Evolutionary conservation across 495 filamentous ascomycete species (phyloP), one percentile per base, ranked within the genome.

Genomic region (Penicillium lagena): DNA sequence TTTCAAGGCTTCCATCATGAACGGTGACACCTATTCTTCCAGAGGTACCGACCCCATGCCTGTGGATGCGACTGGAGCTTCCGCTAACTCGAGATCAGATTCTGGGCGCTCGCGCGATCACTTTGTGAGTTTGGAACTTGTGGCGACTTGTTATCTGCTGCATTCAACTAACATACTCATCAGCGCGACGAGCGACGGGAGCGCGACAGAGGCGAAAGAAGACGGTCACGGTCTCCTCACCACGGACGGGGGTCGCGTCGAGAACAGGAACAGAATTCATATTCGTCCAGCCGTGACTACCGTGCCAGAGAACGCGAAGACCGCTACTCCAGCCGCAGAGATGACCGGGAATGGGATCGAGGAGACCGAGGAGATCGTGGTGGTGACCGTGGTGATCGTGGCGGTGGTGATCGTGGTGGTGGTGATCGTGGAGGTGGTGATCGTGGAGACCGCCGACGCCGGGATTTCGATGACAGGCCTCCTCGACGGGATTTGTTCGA

Each of bases 271-370:
- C 76, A 80, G 60, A 90, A 96, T 59, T 80, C 86, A 9, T 96
- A 96, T 68, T 91, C 89, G 8, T 86, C 86, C 7, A 94, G 88
- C 61, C 82, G 90, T 40, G 89, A 85, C 70, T 91, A 93, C 64
- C 79, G 90, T 63, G 90, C 91, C 57, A 77, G 90, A 55, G 84
- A 87, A 51, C 73, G 85, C 45, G 81, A 82, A 29, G 73, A 84
- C 58, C 75, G 82, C 45, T 82, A 86, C 29, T 79, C 81, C 43
- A 42, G 37, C 34, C 54, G 54, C 10, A 37, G 51, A 27, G 79
- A 78, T 37, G 80, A 80, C 15, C 67, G 83, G 17, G 54, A 58
- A 29, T 58, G 77, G 51, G 75, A 81, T 33, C 67, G 76, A 14
- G 67, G 75, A 50, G 74, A 80, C 43, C 72, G 72, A 10, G 49